These are phyloP conservation scores for Saxophila tyrrhenica DNA, from an alignment of 495 filamentous ascomycete genomes.

Conservation along the genomic window DNA sequence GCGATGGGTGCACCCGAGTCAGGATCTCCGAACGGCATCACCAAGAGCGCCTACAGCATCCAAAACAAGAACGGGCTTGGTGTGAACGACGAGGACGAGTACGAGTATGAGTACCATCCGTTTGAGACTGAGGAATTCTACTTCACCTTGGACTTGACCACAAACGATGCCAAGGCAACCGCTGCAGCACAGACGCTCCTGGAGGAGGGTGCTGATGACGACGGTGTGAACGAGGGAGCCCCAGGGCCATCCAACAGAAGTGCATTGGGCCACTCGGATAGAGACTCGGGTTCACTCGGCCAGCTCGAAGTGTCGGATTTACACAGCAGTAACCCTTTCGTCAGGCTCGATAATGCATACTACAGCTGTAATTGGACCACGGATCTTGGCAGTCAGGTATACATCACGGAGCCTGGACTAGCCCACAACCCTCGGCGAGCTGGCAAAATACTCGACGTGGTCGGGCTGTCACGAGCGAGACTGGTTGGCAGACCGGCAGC, in stretches of 20 bases:
- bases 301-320: slow-evolving; percentile 72
- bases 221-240: background rate
- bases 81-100: slow-evolving; percentile 36
- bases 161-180: slow-evolving; percentile 9
- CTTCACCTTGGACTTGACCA: slow-evolving; percentile 28
- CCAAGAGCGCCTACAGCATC: background rate
- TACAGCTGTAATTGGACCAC: slow-evolving; percentile 68
- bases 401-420: slow-evolving; percentile 36
- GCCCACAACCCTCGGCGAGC: background rate
- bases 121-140: slow-evolving; percentile 43
- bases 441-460: slow-evolving; percentile 12
- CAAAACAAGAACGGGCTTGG: too few relatives aligned
- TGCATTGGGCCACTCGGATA: too few relatives aligned
- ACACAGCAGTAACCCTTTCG: slow-evolving; percentile 56
- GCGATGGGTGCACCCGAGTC: background rate
- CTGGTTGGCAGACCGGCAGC: slow-evolving; percentile 15
- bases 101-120: slow-evolving; percentile 53
- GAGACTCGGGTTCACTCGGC: background rate
- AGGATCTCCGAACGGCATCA: background rate
- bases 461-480: slow-evolving; percentile 8
- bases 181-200: background rate
- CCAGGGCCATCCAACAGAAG: too few relatives aligned
- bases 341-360: slow-evolving; percentile 61
- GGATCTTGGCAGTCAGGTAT: slow-evolving; percentile 68
- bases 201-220: background rate